Percentiles rank a stretch among this genome's conserved stretches.
phyloP scores from a whole-genome alignment of 768 basidiomycete species.

The Termitomyces sp. region DNA sequence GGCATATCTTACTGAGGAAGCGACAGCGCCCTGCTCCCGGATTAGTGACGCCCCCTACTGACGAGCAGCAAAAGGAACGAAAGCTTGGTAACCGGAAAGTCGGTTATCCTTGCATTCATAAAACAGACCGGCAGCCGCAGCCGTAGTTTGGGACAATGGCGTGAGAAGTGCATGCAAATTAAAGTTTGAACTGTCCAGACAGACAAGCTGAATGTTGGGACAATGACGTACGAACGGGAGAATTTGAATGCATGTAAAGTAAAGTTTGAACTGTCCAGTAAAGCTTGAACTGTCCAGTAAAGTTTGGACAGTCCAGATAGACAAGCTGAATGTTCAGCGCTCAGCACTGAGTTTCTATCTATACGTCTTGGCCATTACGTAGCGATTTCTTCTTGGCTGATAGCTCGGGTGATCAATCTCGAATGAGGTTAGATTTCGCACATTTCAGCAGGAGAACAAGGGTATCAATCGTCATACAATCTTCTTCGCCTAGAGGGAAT shows the following conservation, averaged over 20 bases:
- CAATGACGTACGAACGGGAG: constrained; percentile 36
- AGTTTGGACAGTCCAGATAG: constrained; percentile 20
- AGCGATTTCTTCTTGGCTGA: constrained; percentile 39
- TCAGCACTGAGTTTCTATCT: too few relatives aligned
- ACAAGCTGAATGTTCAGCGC: constrained; percentile 42
- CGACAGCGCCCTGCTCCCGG: constrained; percentile 32
- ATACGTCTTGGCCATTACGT: constrained; percentile 37
- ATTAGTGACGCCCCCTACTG: constrained; percentile 48
- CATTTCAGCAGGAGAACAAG: constrained; percentile 30
- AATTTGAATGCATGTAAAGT: constrained; percentile 33
- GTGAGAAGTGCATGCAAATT: too few relatives aligned
- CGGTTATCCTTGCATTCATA: constrained; percentile 26
- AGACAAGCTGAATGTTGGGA: too few relatives aligned
- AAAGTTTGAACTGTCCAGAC: too few relatives aligned
- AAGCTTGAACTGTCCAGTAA: constrained; percentile 29
- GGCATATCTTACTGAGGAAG: constrained; percentile 48
- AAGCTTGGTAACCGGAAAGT: constrained; percentile 24
- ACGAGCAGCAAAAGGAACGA: constrained; percentile 27
- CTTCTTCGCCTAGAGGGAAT: constrained; percentile 12
- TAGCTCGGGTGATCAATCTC: constrained; percentile 32
- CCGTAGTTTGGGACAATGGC: constrained; percentile 28
- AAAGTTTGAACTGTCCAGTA: constrained; percentile 25
- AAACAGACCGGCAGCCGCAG: constrained; percentile 38
- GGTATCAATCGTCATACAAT: constrained; percentile 23
- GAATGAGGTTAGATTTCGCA: constrained; percentile 25